phyloP scores from a whole-genome alignment of 2,329 filamentous ascomycete genomes.

The Grosmannia penicillata region DNA sequence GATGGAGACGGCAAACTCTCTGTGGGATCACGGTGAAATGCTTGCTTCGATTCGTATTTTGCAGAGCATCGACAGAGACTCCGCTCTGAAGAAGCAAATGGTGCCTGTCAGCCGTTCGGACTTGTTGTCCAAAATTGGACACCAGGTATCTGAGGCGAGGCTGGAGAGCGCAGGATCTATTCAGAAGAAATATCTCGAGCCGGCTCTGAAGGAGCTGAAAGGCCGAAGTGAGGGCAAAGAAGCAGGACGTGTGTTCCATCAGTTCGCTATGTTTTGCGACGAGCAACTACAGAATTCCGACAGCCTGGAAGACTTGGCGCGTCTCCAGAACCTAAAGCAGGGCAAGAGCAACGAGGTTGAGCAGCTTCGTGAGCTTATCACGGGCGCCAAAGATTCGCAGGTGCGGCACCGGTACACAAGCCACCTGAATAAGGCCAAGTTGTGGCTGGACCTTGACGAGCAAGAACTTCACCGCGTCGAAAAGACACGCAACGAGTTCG shows the following conservation, averaged over 20 bases:
- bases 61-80: conserved; percentile 51
- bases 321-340: conserved; percentile 64
- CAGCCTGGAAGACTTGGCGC: conserved; percentile 66
- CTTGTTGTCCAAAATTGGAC: conserved; percentile 72
- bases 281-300: conserved; percentile 82
- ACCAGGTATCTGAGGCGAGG: conserved; percentile 77
- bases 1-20: conserved; percentile 72
- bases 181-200: conserved; percentile 70
- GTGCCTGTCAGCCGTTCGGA: conserved; percentile 62
- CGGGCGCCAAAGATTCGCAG: conserved; percentile 33
- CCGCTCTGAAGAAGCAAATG: conserved; percentile 50
- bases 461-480: conserved; percentile 70
- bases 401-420: conserved; percentile 40
- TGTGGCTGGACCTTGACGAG: conserved; percentile 83
- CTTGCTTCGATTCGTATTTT: conserved; percentile 80
- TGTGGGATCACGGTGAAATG: conserved; percentile 92
- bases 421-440: conserved; percentile 57
- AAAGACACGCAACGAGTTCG: conserved; percentile 62
- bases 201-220: conserved; percentile 69
- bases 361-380: conserved; percentile 51
- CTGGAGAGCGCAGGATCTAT: conserved; percentile 86
- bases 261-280: conserved; percentile 92
- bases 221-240: conserved; percentile 52
- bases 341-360: conserved; percentile 69
- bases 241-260: conserved; percentile 80